Conservation (phyloP, 306 rosid genomes). For the Cicer bijugum region DNA sequence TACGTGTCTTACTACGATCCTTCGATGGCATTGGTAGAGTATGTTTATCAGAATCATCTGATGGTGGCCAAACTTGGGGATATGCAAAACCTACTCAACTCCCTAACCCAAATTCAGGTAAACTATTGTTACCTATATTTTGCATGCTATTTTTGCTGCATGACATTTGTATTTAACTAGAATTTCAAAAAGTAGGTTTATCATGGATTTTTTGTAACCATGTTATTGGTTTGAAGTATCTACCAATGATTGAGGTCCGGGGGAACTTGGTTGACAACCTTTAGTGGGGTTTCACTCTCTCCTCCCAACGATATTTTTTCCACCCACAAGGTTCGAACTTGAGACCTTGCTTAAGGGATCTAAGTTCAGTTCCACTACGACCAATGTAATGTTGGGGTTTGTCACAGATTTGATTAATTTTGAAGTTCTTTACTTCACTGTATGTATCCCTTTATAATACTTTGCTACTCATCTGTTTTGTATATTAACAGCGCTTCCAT, state of each 20-base stretch:
- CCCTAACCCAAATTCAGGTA: constrained; percentile 98
- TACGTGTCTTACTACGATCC: constrained; percentile 83
- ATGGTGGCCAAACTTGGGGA: constrained; percentile 83
- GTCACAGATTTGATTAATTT: constrained; percentile 24
- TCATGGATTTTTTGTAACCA: not conserved
- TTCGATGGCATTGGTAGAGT: constrained; percentile 64
- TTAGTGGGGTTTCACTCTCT: no score
- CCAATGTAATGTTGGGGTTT: not conserved
- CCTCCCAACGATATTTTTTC: no score
- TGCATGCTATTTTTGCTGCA: constrained; percentile 31
- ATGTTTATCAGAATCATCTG: constrained; percentile 80
- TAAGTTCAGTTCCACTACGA: no score
- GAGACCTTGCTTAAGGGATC: no score
- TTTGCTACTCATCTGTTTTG: not conserved
- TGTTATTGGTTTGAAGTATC: no score
- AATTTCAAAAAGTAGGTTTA: constrained; percentile 31
- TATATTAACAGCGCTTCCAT: not conserved
- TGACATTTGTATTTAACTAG: constrained; percentile 24
- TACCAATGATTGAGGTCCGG: no score
- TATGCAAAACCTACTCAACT: constrained; percentile 70
- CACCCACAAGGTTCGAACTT: no score
- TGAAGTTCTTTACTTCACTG: constrained; percentile 22
- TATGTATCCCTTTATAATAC: not conserved
- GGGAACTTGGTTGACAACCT: no score
- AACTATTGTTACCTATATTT: constrained; percentile 35